Conservation (phyloP, 306 rosid species). For the Cucurbita maxima region DNA sequence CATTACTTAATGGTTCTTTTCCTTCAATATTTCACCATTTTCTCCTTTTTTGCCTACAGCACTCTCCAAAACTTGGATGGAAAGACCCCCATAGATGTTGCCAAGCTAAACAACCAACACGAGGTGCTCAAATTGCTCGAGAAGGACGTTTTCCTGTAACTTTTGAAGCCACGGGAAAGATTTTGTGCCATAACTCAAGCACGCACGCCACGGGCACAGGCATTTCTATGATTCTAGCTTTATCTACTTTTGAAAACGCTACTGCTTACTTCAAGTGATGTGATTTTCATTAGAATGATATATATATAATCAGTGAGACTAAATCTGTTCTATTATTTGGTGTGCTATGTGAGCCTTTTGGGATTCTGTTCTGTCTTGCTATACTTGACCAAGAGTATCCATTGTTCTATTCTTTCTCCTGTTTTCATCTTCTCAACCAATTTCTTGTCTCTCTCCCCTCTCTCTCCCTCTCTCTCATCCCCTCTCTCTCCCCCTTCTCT, state of each 20-base stretch:
- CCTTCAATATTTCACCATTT: background rate
- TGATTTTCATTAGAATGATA: conserved; percentile 1
- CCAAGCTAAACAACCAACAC: conserved; percentile 82
- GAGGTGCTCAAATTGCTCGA: conserved; percentile 90
- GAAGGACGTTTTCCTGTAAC: conserved; percentile 86
- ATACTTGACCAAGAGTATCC: background rate
- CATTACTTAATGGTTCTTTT: background rate
- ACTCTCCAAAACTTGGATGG: conserved; percentile 95
- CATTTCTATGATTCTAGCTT: background rate
- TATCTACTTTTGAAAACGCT: background rate
- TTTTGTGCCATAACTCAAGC: background rate
- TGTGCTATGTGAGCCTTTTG: background rate
- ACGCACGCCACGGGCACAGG: background rate
- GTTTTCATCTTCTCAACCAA: background rate
- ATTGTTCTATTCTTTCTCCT: conserved; percentile 2
- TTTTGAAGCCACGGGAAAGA: background rate
- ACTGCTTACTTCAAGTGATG: background rate
- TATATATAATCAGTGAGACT: background rate
- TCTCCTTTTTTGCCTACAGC: conserved; percentile 31
- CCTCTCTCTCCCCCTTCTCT: background rate
- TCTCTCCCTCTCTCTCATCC: background rate
- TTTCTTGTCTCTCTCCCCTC: background rate
- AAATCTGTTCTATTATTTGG: background rate
- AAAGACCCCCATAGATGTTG: conserved; percentile 93
- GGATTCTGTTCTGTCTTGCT: background rate